These are phyloP conservation scores for Pseudocercospora musae DNA, from an alignment of 2,329 filamentous ascomycete species.

Conservation along the genomic window DNA sequence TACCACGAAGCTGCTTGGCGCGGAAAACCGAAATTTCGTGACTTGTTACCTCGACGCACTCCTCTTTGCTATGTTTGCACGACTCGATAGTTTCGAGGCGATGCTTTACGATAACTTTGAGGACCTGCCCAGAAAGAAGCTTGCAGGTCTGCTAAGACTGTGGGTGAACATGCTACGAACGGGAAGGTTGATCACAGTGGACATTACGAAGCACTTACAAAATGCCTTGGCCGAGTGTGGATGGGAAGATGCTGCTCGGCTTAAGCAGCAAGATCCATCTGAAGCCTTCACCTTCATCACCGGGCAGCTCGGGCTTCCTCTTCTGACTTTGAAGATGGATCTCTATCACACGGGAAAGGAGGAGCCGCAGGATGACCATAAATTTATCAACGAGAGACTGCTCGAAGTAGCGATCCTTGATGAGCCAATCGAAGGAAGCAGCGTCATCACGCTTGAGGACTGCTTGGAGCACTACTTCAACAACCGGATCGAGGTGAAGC, in stretches of 20 bases:
- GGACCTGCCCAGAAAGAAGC: conserved; percentile 66
- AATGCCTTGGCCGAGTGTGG: conserved; percentile 79
- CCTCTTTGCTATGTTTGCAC: conserved; percentile 93
- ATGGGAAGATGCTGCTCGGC: conserved; percentile 73
- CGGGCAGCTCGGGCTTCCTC: conserved; percentile 78
- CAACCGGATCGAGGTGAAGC: conserved; percentile 81
- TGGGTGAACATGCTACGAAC: conserved; percentile 92
- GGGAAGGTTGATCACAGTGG: conserved; percentile 78
- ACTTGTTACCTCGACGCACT: conserved; percentile 95
- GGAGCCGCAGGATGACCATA: conserved; percentile 82
- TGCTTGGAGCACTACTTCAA: conserved; percentile 96
- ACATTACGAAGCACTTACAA: conserved; percentile 81
- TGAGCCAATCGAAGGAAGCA: conserved; percentile 61
- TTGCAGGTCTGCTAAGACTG: conserved; percentile 75
- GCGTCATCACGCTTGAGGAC: conserved; percentile 72
- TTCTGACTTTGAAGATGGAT: conserved; percentile 89
- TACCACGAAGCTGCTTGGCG: conserved; percentile 70
- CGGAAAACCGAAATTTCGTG: conserved; percentile 78
- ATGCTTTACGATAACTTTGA: conserved; percentile 79
- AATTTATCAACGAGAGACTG: conserved; percentile 85
- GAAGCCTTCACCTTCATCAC: conserved; percentile 96
- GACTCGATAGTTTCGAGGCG: conserved; percentile 84
- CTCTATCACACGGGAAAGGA: conserved; percentile 88
- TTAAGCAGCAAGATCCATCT: conserved; percentile 91
- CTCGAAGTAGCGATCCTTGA: conserved; percentile 87